Base-by-base conservation (phyloP, 1,284 basidiomycete genomes). In the Rhodotorula sp. region DNA sequence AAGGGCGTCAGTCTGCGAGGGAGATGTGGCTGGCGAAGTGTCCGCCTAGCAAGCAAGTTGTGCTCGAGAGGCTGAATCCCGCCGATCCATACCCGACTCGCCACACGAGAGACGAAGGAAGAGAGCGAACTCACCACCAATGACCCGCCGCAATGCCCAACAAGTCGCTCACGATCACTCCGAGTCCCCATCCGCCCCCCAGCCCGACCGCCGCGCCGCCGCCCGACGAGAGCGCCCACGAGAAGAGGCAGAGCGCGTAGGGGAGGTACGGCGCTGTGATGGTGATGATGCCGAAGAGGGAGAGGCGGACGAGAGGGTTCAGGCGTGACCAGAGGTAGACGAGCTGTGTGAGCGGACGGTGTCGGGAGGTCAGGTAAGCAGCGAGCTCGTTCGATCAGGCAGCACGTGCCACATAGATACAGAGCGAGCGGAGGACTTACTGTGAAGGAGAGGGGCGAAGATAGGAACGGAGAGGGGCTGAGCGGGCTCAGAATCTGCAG, bases 321-420 rank as follows among this genome's bases (percentile, higher is more conserved):
- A 94, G 84, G 59, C 96, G 84, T 13, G 93, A 92, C 95, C 96
- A 99, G 69, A 99, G 84, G 80, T 99, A 99, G 59, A 97, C 95
- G 5, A 96, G 89, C 4, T 67, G 76, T 2, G 37, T 16, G 26
- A 20, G 37, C 30, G 77, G 64, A 68, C 15, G 69, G 74, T 20
- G 28, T 16, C 8, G n/a, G 1, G 18, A 57, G n/a, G 24, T 40
- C 55, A 30, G 40, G 15, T 34, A 1, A 20, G 44, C 15, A 10
- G 11, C 40, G 56, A 11, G 37, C 16, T 30, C 22, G 50, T 18
- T 0, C 24, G 18, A 9, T 4, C 18, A 15, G 44, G 53, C 34
- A 34, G 34, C 34, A 5, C 10, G 34, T 34, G 10, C 10, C 34
- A 10, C 34, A 34, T 10, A 34, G 34, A 5, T 10, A 10, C 6